Percentiles rank a stretch among this genome's conserved stretches.
Evolutionary conservation across 768 basidiomycete species (phyloP).

Genomic region (Phaffia tasmanica): DNA sequence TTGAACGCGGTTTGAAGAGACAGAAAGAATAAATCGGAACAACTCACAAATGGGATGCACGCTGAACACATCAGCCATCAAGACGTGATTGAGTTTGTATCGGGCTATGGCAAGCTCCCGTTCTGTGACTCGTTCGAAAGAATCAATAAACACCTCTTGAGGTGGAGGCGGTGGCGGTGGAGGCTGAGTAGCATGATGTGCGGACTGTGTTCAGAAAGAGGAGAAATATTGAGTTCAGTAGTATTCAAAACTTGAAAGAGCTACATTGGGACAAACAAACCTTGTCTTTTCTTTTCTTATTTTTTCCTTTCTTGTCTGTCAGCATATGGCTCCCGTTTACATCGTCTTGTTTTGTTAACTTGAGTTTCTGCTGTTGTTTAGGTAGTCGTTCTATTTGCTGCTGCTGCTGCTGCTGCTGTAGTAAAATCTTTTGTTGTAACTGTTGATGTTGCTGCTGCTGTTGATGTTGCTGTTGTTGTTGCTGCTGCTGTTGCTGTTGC

Average conservation of each 20-base stretch:
- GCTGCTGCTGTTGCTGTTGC: conserved; percentile 24
- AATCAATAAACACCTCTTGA: conserved; percentile 3
- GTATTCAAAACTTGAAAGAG: background rate
- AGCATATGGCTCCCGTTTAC: background rate
- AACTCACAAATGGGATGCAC: conserved; percentile 9
- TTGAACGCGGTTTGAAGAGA: background rate
- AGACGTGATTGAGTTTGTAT: conserved; percentile 13
- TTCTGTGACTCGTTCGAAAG: conserved; percentile 9
- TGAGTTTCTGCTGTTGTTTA: conserved; percentile 4
- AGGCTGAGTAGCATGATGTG: no score
- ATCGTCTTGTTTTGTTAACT: conserved; percentile 1
- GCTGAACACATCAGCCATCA: conserved; percentile 5
- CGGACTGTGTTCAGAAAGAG: background rate
- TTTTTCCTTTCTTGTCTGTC: background rate
- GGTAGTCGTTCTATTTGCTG: background rate
- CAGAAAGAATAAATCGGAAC: no score
- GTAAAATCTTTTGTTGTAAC: conserved; percentile 23
- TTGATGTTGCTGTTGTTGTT: conserved; percentile 24
- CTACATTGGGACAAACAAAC: no score
- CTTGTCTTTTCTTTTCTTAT: background rate
- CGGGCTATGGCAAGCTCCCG: conserved; percentile 5
- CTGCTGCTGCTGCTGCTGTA: conserved; percentile 14
- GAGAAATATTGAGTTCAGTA: background rate
- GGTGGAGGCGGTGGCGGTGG: background rate
- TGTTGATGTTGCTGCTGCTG: conserved; percentile 22